Conservation (phyloP, 2,329 filamentous ascomycete genomes). For the Aureobasidium sp. region DNA sequence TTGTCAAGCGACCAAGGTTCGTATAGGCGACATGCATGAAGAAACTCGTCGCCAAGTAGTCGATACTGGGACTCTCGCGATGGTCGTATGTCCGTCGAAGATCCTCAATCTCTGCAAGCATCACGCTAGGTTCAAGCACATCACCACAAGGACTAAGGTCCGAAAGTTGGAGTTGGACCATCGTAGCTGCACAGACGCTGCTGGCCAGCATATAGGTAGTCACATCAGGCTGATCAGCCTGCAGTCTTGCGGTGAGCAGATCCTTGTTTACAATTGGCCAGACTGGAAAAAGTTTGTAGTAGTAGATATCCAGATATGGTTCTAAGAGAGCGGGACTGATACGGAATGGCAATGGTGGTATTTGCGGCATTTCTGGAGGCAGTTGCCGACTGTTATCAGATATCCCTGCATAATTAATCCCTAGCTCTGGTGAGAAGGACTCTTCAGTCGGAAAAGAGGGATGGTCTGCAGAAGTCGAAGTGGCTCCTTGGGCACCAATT, state of each 20-base stretch:
- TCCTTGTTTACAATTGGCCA: slow-evolving; percentile 17
- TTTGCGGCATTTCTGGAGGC: background rate
- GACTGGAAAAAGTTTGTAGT: slow-evolving; percentile 18
- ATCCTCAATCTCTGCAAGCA: slow-evolving; percentile 16
- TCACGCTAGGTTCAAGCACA: background rate
- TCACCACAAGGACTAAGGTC: background rate
- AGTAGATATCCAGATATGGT: slow-evolving; percentile 18
- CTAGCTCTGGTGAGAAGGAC: background rate
- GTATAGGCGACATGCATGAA: slow-evolving; percentile 18
- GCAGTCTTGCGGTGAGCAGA: background rate
- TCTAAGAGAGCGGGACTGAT: background rate
- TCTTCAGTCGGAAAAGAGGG: background rate
- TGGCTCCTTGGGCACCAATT: no score
- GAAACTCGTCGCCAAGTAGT: slow-evolving; percentile 13
- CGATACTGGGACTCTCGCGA: slow-evolving; percentile 13
- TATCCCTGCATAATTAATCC: background rate
- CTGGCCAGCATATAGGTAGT: slow-evolving; percentile 16
- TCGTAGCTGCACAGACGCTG: slow-evolving; percentile 16
- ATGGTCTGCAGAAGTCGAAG: background rate
- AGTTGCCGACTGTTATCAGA: background rate
- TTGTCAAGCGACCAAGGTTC: slow-evolving; percentile 12
- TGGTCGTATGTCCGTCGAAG: slow-evolving; percentile 12
- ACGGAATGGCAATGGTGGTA: background rate
- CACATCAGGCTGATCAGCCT: background rate
- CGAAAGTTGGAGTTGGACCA: slow-evolving; percentile 17